phyloP scores from a whole-genome alignment of 352 stramenopile species.

The Globisporangium barbulae region DNA sequence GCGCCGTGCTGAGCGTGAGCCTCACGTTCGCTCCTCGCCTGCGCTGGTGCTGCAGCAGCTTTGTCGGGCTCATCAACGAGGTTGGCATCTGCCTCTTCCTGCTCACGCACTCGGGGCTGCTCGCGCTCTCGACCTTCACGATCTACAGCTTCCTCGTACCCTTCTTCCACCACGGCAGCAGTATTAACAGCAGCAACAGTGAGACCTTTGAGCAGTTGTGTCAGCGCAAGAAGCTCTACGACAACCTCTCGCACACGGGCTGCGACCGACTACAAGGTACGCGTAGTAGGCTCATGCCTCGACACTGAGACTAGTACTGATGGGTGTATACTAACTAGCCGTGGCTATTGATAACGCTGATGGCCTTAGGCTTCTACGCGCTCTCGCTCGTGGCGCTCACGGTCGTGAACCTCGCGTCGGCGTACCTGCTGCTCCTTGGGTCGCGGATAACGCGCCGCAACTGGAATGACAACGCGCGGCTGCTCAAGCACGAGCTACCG shows the following conservation, averaged over 20 bases:
- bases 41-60: slow-evolving; percentile 32
- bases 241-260: slow-evolving; percentile 43
- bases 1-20: slow-evolving; percentile 35
- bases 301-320: neutral
- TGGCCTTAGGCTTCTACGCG: slow-evolving; percentile 31
- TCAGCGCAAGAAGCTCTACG: slow-evolving; percentile 25
- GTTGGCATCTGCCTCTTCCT: slow-evolving; percentile 40
- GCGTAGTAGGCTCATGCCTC: neutral
- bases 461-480: slow-evolving; percentile 29
- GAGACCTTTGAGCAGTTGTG: slow-evolving; percentile 31
- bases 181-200: neutral
- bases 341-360: neutral
- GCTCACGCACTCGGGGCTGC: slow-evolving; percentile 34
- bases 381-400: slow-evolving; percentile 40
- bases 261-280: slow-evolving; percentile 42
- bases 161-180: slow-evolving; percentile 21
- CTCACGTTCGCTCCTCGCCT: slow-evolving; percentile 37
- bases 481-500: slow-evolving; percentile 33
- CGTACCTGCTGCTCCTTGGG: slow-evolving; percentile 42
- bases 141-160: slow-evolving; percentile 35
- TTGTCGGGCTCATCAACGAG: slow-evolving; percentile 35
- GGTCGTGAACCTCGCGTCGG: slow-evolving; percentile 31
- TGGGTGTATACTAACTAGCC: neutral
- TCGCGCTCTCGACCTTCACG: slow-evolving; percentile 38
- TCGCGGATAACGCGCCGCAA: slow-evolving; percentile 42